A percentile compares a stretch with the other conserved stretches of the same genome.
Evolutionary conservation across 768 basidiomycete genomes (phyloP).

Genomic region (Mycena belliarum): DNA sequence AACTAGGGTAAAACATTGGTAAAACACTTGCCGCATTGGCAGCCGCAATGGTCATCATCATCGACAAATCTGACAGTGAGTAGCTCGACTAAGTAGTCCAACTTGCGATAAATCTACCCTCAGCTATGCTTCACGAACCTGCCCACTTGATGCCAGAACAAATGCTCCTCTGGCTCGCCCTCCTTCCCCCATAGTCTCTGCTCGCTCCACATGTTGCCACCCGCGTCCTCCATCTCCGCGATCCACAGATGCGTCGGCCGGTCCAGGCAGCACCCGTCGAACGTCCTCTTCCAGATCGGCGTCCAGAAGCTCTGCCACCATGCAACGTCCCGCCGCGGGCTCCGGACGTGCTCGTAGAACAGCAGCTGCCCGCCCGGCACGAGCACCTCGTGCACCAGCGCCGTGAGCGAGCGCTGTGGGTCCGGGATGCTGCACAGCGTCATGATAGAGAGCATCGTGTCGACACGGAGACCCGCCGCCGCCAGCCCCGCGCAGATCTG

Average conservation of each 20-base stretch:
- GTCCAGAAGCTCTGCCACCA: constrained; percentile 79
- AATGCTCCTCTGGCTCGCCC: constrained; percentile 53
- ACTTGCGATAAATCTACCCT: too few species aligned
- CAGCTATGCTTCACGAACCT: constrained; percentile 48
- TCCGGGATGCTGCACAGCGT: constrained; percentile 66
- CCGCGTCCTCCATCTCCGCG: constrained; percentile 30
- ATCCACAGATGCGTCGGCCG: constrained; percentile 55
- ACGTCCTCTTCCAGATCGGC: constrained; percentile 59
- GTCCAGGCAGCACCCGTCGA: constrained; percentile 69
- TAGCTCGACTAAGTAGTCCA: too few species aligned
- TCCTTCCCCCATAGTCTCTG: constrained; percentile 47
- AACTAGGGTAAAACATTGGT: too few species aligned
- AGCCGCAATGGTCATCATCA: too few species aligned
- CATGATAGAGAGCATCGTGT: constrained; percentile 67
- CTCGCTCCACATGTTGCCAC: constrained; percentile 49
- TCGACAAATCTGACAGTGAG: too few species aligned
- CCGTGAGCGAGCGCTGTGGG: constrained; percentile 48
- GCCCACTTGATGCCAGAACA: constrained; percentile 65
- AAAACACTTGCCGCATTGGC: too few species aligned
- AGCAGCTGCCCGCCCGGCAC: constrained; percentile 66
- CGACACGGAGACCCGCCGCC: constrained; percentile 34
- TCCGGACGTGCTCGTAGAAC: constrained; percentile 72
- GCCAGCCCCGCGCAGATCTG: constrained; percentile 45
- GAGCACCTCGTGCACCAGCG: constrained; percentile 52
- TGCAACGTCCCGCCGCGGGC: constrained; percentile 50